Conservation (phyloP, 2,329 filamentous ascomycete genomes). For the Exophiala alcalophila region DNA sequence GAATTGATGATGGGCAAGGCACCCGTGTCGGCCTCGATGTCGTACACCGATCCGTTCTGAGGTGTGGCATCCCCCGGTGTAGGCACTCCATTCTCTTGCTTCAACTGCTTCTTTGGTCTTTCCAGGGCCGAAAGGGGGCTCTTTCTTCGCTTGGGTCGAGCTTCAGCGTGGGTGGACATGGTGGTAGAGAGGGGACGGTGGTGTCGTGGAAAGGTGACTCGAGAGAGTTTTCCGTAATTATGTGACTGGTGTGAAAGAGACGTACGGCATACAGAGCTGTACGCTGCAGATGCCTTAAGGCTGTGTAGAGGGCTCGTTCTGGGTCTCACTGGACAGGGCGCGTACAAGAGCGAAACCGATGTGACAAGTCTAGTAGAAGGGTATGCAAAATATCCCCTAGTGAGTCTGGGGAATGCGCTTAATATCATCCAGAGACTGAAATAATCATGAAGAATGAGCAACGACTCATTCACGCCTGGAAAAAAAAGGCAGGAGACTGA, state of each 20-base stretch:
- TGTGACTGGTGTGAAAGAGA: too few relatives aligned
- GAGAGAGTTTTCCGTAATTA: too few relatives aligned
- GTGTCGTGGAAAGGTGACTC: background rate
- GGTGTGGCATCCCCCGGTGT: constrained; percentile 43
- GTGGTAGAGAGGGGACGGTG: constrained; percentile 11
- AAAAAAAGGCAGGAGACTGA: too few relatives aligned
- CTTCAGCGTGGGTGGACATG: constrained; percentile 52
- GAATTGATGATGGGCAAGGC: constrained; percentile 45
- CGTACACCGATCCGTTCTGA: constrained; percentile 44
- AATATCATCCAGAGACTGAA: constrained; percentile 22
- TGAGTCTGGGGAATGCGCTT: constrained; percentile 15
- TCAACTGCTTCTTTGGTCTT: constrained; percentile 55
- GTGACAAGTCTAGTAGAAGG: too few relatives aligned
- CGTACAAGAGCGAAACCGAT: constrained; percentile 2
- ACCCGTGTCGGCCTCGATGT: constrained; percentile 47
- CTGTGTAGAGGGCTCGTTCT: background rate
- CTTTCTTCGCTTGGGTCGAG: constrained; percentile 55
- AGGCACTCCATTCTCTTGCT: constrained; percentile 44
- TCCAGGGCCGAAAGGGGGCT: constrained; percentile 50
- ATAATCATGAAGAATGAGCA: constrained; percentile 1
- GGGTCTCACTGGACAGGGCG: background rate
- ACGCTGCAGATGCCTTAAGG: too few relatives aligned
- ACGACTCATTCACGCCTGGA: background rate
- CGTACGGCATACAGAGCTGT: constrained; percentile 9
- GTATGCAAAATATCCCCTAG: constrained; percentile 17